Evolutionary conservation across 1,139 yeast genomes (phyloP), one percentile per base, ranked within the genome.

Genomic region (Kluyveromyces marxianus): DNA sequence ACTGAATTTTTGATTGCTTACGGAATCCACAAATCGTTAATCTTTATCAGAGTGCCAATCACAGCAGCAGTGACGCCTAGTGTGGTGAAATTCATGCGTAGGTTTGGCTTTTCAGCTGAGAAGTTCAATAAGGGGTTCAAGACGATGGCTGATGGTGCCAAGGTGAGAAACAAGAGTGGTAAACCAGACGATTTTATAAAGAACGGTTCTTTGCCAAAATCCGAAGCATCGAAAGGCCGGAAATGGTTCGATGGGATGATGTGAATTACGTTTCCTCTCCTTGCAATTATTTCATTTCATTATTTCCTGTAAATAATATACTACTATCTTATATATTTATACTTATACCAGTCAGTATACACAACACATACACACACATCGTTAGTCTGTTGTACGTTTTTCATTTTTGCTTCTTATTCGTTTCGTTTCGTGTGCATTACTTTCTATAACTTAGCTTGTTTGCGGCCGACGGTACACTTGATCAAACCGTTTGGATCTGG

Each of bases 1-100:
- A 78, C 89, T 0, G 97, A 92, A 64, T 79, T 88, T 56, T 82
- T 88, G 24, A 75, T 94, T 52, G 98, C 98, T 0, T 92, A 92
- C 63, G 96, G 96, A 4, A 71, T 92, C 45, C 98, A 92, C 70
- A 92, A 94, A 69, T 79, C 94, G 4, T 72, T 90, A 51, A 66
- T 79, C 38, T 78, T 92, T 54, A 74, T 88, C 38, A 76, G 99
- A 54, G 69, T 92, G 6, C 98, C 99, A 8, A 66, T 89, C 37
- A 83, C 97, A 1, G 97, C 97, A 0, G 96, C 96, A 4, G 76
- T 90, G 24, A 89, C 97, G 0, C 99, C 98, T 1, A 65, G 79
- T 4, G 74, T 88, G 2, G 96, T 88, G 14, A 72, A 67, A 47
- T 60, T 70, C 34, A 72, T 90, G 53, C 77, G 86, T 52, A 66